These are phyloP conservation scores for Eucalyptus erythrocorys DNA, from an alignment of 345 rosid species.

Conservation along the genomic window DNA sequence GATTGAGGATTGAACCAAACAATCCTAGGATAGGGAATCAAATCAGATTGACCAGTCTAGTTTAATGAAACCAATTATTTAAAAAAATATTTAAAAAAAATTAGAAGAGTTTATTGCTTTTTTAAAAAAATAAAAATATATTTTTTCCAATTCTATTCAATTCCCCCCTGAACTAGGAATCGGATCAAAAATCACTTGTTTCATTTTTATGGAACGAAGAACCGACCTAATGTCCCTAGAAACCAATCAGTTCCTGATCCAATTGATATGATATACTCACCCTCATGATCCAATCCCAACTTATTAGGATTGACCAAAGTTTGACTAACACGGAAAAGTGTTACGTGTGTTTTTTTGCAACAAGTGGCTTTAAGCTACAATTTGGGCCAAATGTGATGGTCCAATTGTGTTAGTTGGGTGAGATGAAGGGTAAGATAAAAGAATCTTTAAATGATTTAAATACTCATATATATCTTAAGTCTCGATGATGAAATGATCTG, in stretches of 20 bases:
- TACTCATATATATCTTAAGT: too few species aligned
- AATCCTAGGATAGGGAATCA: fast-evolving
- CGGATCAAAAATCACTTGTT: fast-evolving
- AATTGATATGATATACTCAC: too few species aligned
- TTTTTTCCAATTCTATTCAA: fast-evolving
- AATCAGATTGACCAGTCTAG: fast-evolving
- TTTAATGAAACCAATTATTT: too few species aligned
- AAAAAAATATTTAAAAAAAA: too few species aligned
- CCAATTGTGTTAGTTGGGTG: fast-evolving
- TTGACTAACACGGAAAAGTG: not conserved
- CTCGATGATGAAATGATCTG: fast-evolving
- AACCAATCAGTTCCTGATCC: fast-evolving
- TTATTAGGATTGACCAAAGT: not conserved
- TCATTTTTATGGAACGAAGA: too few species aligned
- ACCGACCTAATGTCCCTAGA: fast-evolving
- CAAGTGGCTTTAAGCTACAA: not conserved
- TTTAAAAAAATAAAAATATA: too few species aligned
- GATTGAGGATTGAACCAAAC: fast-evolving
- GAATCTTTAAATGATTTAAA: not conserved
- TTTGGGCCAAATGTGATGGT: not conserved
- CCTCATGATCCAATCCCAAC: fast-evolving
- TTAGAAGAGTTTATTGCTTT: too few species aligned
- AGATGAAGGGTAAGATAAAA: not conserved
- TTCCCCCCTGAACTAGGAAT: fast-evolving
- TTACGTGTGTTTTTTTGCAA: not conserved